Base-by-base conservation (phyloP, 139 green algal species). In the Chlorella sp. region DNA sequence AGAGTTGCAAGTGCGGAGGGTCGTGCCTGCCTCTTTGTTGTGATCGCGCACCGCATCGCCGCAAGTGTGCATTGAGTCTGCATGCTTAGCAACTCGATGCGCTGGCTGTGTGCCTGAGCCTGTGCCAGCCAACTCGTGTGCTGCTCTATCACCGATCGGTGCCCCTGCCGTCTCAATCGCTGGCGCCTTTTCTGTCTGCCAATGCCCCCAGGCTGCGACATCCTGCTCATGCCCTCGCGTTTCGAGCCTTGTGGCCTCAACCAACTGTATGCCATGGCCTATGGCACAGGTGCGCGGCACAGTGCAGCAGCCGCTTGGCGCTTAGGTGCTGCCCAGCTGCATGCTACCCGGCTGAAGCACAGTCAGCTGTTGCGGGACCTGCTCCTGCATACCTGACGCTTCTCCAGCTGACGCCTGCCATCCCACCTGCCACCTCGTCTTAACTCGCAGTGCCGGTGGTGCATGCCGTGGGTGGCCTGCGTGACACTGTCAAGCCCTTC, bases 241-340 rank as follows among this genome's bases (percentile, higher is more conserved):
- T 90, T 90, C 30, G 87, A 90, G 82, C 87, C 96, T 32, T 99
- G 97, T 87, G 94, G 94, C 63, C 87, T 96, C 28, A 95, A 95
- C 87, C 94, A 94, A 89, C 76, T 99, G 75, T 98, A 99, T 67
- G 97, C 97, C 36, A 98, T 99, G 96, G 91, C 93, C 2, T 99
- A 99, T 85, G 97, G 97, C 76, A 98, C 97, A 60, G 76, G 76
- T 82, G 60, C 3, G 74, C 11, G 1, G 2, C n/a, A n/a, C n/a
- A n/a, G n/a, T n/a, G n/a, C n/a, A n/a, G n/a, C n/a, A n/a, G n/a
- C n/a, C n/a, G n/a, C n/a, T n/a, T n/a, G n/a, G n/a, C n/a, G n/a
- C n/a, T n/a, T n/a, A n/a, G n/a, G 44, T 51, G 44, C 44, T 51
- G 56, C 39, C 26, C n/a, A n/a, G n/a, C n/a, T n/a, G n/a, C n/a